Conservation (phyloP, 2,329 filamentous ascomycete species). For the Apiospora pterosperma region DNA sequence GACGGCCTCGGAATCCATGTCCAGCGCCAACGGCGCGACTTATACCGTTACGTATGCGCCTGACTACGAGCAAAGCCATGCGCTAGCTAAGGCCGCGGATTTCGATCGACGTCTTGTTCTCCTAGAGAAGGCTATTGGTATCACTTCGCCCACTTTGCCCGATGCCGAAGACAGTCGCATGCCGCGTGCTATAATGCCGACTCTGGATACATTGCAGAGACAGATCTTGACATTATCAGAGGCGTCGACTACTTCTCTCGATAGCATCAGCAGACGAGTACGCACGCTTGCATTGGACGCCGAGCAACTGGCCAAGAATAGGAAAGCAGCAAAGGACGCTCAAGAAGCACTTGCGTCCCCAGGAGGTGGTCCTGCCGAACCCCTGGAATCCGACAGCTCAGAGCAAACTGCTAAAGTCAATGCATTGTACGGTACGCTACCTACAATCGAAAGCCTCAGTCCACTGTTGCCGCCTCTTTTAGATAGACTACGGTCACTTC, state of each 20-base stretch:
- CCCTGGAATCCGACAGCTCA: slow-evolving; percentile 40
- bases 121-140: slow-evolving; percentile 78
- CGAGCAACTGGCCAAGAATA: slow-evolving; percentile 64
- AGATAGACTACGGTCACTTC: slow-evolving; percentile 78
- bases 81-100: slow-evolving; percentile 76
- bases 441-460: slow-evolving; percentile 81
- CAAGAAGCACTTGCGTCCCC: slow-evolving; percentile 55
- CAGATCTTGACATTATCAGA: slow-evolving; percentile 75
- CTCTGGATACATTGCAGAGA: slow-evolving; percentile 75
- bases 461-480: slow-evolving; percentile 83
- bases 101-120: slow-evolving; percentile 80
- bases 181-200: slow-evolving; percentile 72
- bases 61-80: slow-evolving; percentile 64
- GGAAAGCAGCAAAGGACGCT: slow-evolving; percentile 58
- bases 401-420: slow-evolving; percentile 87
- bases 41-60: slow-evolving; percentile 65
- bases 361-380: slow-evolving; percentile 37
- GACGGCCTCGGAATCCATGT: slow-evolving; percentile 12
- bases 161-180: slow-evolving; percentile 55
- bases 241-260: slow-evolving; percentile 68
- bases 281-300: slow-evolving; percentile 70
- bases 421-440: slow-evolving; percentile 82
- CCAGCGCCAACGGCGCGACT: slow-evolving; percentile 38
- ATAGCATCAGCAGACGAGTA: slow-evolving; percentile 67
- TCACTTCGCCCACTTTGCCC: slow-evolving; percentile 66